These are phyloP conservation scores for Miscanthus sacchariflorus DNA, from an alignment of 202 grass and related monocot species.

Conservation along the genomic window DNA sequence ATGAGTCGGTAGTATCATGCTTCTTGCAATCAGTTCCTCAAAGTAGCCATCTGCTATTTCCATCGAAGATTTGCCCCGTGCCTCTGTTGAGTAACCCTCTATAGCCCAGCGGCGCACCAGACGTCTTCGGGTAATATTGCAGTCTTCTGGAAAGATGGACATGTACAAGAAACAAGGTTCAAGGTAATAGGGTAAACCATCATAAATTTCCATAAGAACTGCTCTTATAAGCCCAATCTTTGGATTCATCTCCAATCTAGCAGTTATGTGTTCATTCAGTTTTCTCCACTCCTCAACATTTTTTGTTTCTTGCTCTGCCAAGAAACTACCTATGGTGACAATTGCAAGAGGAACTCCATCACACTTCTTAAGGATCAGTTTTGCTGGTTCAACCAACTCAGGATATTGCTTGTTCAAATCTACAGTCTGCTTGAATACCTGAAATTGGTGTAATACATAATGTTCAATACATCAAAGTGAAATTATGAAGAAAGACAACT, in stretches of 20 bases:
- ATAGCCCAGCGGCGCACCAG: neutral
- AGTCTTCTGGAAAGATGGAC: neutral
- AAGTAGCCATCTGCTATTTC: neutral
- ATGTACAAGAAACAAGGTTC: neutral
- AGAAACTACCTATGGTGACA: neutral
- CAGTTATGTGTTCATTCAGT: neutral
- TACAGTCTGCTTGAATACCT: neutral
- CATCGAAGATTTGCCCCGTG: neutral
- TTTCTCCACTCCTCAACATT: neutral
- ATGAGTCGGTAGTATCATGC: neutral
- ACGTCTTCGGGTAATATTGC: neutral
- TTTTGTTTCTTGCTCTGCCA: neutral
- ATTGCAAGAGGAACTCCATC: neutral
- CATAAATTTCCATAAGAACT: neutral
- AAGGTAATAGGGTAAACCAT: neutral
- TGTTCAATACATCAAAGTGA: neutral
- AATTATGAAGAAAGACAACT: neutral
- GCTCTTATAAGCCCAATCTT: neutral
- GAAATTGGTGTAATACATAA: neutral
- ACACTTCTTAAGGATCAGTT: neutral
- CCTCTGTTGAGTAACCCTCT: neutral
- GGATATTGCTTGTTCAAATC: neutral
- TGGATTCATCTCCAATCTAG: conserved; percentile 4
- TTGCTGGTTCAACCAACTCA: neutral
- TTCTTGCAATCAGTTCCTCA: neutral